Conservation (phyloP, 225 moss, liverwort and hornwort genomes). For the Rhytidiadelphus loreus region DNA sequence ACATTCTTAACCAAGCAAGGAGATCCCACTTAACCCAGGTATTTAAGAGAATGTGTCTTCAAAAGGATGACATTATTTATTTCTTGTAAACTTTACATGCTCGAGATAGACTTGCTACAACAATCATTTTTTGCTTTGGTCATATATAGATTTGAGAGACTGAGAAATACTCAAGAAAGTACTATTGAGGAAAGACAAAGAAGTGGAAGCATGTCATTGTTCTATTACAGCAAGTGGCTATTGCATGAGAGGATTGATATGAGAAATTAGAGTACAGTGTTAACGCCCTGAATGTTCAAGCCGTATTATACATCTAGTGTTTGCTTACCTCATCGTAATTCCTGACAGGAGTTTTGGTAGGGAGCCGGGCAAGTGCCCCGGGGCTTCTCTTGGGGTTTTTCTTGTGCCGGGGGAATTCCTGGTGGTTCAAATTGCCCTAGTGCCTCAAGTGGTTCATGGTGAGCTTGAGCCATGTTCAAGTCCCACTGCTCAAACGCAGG, state of each 20-base stretch:
- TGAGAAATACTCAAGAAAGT: neutral
- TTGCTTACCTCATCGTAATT: neutral
- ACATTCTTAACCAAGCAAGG: neutral
- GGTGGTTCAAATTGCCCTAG: constrained; percentile 24
- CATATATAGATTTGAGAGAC: neutral
- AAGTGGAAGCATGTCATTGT: neutral
- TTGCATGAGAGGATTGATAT: neutral
- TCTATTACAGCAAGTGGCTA: neutral
- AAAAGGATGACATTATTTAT: neutral
- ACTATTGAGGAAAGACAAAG: neutral
- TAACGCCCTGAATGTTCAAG: neutral
- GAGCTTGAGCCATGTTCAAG: constrained; percentile 19
- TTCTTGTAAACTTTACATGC: neutral
- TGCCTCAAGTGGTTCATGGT: constrained; percentile 11
- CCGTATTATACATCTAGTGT: neutral
- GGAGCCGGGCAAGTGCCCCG: neutral
- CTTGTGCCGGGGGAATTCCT: neutral
- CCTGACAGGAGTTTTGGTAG: neutral
- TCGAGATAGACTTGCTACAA: neutral
- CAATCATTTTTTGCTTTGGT: neutral
- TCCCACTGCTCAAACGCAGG: constrained; percentile 28
- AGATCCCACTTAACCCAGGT: neutral
- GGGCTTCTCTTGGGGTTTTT: neutral
- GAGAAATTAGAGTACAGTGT: neutral
- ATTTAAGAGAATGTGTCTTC: neutral